Base-by-base conservation (phyloP, 148 eudicot genomes). In the Rhododendron kiyosumense region DNA sequence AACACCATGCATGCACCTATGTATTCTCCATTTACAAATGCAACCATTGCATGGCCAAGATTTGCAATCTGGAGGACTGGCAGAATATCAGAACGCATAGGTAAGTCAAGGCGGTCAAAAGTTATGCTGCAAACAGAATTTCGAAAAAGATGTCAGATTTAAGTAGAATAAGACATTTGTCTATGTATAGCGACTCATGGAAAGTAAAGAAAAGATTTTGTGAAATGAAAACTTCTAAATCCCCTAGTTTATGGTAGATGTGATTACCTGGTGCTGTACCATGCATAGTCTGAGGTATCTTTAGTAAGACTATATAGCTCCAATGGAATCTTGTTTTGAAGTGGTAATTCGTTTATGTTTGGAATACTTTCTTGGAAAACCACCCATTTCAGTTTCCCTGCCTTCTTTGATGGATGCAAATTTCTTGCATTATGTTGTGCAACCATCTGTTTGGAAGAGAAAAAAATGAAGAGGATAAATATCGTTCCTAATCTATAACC, bases 191-290 rank as follows among this genome's bases (percentile, higher is more conserved):
- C 18, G 5, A n/a, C 28, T 43, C 36, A 30, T 30, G 76, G 76
- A 30, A 71, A 22, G 41, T 13, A 14, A 71, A 71, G 45, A 52
- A 17, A 17, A 52, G 8, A 9, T 26, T 15, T 17, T 18, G 15
- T 3, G 17, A 43, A 26, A 22, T 54, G 14, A 5, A 41, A 51
- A 51, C 74, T 32, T 71, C 4, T 32, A 32, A 71, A 71, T 71
- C 41, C 30, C 17, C 30, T 30, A 30, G 76, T 12, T 71, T 71
- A 11, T 28, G 45, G 7, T 13, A 49, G 8, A 26, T 17, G 54
- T 79, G 43, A 79, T 89, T 93, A 94, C 98, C 93, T 94, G 54
- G 99, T 95, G 78, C 87, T 88, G 89, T 95, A 96, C 99, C 98
- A 96, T 32, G 94, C 87, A 46, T 95, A 96, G 84, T 96, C 99